phyloP scores from a whole-genome alignment of 2,329 filamentous ascomycete species.

The Dryadomyces quercivorus region DNA sequence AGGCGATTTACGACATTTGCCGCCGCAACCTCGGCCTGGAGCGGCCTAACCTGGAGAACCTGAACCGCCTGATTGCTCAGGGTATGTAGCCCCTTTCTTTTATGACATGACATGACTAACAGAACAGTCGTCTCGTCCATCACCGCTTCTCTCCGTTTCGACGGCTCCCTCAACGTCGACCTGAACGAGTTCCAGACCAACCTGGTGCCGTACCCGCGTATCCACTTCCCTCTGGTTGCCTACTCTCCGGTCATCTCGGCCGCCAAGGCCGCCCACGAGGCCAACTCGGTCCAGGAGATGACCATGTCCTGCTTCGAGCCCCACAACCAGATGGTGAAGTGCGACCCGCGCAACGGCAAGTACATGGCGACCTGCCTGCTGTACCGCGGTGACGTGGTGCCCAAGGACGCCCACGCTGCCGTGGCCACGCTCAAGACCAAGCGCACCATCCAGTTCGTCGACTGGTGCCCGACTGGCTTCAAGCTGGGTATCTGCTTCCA shows the following conservation, averaged over 20 bases:
- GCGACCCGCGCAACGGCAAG: slow-evolving; percentile 95
- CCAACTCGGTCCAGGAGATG: slow-evolving; percentile 97
- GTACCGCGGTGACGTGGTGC: slow-evolving; percentile 96
- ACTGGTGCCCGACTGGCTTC: slow-evolving; percentile 99
- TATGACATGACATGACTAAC: slow-evolving; percentile 9
- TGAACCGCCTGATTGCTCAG: slow-evolving; percentile 97
- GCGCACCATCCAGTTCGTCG: slow-evolving; percentile 97
- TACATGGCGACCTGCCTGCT: slow-evolving; percentile 99
- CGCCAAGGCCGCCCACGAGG: slow-evolving; percentile 91
- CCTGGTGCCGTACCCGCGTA: slow-evolving; percentile 95
- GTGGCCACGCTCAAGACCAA: slow-evolving; percentile 98
- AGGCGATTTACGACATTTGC: slow-evolving; percentile 99
- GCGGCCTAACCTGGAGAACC: slow-evolving; percentile 96
- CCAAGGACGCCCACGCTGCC: slow-evolving; percentile 85
- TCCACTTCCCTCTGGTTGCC: slow-evolving; percentile 97
- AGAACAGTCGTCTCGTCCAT: slow-evolving; percentile 84
- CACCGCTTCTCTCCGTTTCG: slow-evolving; percentile 95
- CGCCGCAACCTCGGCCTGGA: slow-evolving; percentile 93
- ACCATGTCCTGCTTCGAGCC: slow-evolving; percentile 99
- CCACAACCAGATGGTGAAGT: slow-evolving; percentile 99
- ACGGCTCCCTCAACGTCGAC: slow-evolving; percentile 97
- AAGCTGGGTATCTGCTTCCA: slow-evolving; percentile 99
- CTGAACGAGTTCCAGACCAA: slow-evolving; percentile 99
- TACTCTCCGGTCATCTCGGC: slow-evolving; percentile 92
- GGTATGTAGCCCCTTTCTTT: slow-evolving; percentile 33